Conservation (phyloP, 441 rosid genomes). For the Melastoma candidum region DNA sequence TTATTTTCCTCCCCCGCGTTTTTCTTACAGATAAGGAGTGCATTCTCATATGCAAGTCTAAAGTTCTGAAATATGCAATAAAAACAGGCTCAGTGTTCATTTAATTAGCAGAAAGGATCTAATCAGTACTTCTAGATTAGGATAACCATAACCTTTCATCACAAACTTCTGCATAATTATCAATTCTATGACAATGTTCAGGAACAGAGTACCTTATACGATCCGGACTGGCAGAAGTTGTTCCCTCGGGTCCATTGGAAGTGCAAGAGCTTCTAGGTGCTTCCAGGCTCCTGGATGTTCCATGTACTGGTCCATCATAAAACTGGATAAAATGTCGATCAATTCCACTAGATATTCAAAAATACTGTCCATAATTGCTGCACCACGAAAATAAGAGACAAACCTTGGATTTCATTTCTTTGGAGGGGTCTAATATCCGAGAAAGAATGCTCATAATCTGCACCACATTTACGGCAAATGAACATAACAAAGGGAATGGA, state of each 20-base stretch:
- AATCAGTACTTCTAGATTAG: too few species aligned
- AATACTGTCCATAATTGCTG: too few species aligned
- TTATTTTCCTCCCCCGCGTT: too few species aligned
- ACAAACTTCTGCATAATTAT: too few species aligned
- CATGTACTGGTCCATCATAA: conserved; percentile 46
- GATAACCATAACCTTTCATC: too few species aligned
- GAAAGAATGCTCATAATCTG: conserved; percentile 63
- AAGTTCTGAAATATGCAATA: too few species aligned
- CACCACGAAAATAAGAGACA: conserved; percentile 11
- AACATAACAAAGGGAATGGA: conserved; percentile 6
- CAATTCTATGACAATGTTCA: too few species aligned
- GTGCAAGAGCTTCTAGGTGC: conserved; percentile 13
- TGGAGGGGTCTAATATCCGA: conserved; percentile 58
- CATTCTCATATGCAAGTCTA: too few species aligned
- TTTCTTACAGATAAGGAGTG: too few species aligned
- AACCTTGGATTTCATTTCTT: conserved; percentile 71
- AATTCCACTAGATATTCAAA: background rate
- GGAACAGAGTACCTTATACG: too few species aligned
- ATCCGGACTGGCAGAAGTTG: background rate
- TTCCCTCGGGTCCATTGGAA: conserved; percentile 17
- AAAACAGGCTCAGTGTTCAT: too few species aligned
- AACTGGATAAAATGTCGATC: conserved; percentile 32
- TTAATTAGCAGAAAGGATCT: too few species aligned
- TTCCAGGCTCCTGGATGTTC: conserved; percentile 22
- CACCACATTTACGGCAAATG: conserved; percentile 18